These are phyloP conservation scores for Pythium brachiatum DNA, from an alignment of 352 stramenopile genomes.

Conservation along the genomic window DNA sequence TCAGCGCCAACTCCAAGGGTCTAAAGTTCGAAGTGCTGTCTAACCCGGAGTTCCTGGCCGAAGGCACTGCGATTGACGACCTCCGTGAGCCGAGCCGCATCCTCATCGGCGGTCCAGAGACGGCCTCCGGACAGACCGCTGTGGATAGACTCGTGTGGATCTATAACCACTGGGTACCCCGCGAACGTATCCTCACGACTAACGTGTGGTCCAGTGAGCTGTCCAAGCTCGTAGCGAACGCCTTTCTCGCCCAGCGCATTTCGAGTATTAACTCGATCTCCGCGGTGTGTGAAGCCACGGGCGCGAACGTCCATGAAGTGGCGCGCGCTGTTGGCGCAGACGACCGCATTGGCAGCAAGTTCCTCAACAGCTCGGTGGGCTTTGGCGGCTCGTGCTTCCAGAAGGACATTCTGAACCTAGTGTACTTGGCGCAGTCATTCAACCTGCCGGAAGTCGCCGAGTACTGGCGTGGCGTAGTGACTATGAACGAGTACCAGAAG, in stretches of 20 bases:
- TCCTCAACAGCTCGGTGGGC: slow-evolving; percentile 97
- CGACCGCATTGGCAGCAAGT: slow-evolving; percentile 96
- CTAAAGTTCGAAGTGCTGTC: slow-evolving; percentile 96
- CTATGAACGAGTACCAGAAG: slow-evolving; percentile 99
- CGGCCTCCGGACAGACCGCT: slow-evolving; percentile 76
- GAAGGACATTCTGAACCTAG: slow-evolving; percentile 99
- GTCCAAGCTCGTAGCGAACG: slow-evolving; percentile 99
- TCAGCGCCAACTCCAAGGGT: slow-evolving; percentile 93
- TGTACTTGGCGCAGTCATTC: slow-evolving; percentile 98
- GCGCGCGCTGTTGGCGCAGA: slow-evolving; percentile 97
- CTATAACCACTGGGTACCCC: slow-evolving; percentile 98
- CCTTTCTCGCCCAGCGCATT: slow-evolving; percentile 98
- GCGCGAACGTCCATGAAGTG: slow-evolving; percentile 98
- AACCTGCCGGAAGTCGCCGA: slow-evolving; percentile 97
- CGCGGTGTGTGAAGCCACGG: slow-evolving; percentile 97
- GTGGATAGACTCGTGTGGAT: slow-evolving; percentile 93
- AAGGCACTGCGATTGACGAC: slow-evolving; percentile 98
- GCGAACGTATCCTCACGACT: slow-evolving; percentile 95
- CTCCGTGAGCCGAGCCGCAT: slow-evolving; percentile 95
- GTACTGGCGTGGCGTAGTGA: slow-evolving; percentile 99
- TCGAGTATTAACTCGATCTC: slow-evolving; percentile 99
- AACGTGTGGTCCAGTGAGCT: slow-evolving; percentile 99
- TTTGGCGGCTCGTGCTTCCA: slow-evolving; percentile 99
- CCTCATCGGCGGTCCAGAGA: slow-evolving; percentile 97
- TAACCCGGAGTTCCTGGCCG: slow-evolving; percentile 99